These are phyloP conservation scores for Xylaria castorea DNA, from an alignment of 495 filamentous ascomycete species.

Conservation along the genomic window DNA sequence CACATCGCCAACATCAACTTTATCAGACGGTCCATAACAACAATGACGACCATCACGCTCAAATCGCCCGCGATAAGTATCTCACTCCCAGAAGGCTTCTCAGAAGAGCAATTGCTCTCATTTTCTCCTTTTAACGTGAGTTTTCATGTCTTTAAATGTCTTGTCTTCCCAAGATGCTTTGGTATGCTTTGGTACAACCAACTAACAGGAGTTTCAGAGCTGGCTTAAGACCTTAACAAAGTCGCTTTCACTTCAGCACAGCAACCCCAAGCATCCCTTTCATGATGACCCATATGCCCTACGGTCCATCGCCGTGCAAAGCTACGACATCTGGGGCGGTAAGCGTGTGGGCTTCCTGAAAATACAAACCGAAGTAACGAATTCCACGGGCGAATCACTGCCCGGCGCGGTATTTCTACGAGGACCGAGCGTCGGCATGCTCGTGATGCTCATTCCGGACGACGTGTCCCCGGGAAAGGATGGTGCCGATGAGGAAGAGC, in stretches of 20 bases:
- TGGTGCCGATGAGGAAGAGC: constrained; percentile 55
- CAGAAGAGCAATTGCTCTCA: constrained; percentile 66
- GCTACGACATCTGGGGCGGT: constrained; percentile 73
- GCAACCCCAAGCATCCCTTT: constrained; percentile 68
- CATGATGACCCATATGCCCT: constrained; percentile 73
- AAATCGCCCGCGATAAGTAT: constrained; percentile 55
- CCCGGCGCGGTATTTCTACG: constrained; percentile 82
- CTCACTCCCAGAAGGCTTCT: constrained; percentile 63
- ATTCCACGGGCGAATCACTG: constrained; percentile 66
- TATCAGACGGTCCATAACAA: constrained; percentile 11
- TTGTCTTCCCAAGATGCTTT: neutral
- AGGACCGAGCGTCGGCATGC: constrained; percentile 81
- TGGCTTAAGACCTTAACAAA: constrained; percentile 74
- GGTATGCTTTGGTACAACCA: neutral
- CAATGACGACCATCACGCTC: constrained; percentile 58
- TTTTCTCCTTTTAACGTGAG: constrained; percentile 73
- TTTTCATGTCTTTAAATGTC: neutral
- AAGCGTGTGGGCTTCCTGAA: constrained; percentile 80
- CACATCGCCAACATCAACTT: neutral
- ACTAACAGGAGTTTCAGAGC: constrained; percentile 41
- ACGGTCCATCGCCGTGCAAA: constrained; percentile 72
- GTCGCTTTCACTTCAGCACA: constrained; percentile 67
- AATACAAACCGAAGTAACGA: constrained; percentile 69
- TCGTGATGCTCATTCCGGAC: constrained; percentile 78
- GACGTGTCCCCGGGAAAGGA: constrained; percentile 52